A percentile compares a stretch with the other conserved stretches of the same genome.
Evolutionary conservation across 2,329 filamentous ascomycete genomes (phyloP).

Genomic region (Plenodomus biglobosus): DNA sequence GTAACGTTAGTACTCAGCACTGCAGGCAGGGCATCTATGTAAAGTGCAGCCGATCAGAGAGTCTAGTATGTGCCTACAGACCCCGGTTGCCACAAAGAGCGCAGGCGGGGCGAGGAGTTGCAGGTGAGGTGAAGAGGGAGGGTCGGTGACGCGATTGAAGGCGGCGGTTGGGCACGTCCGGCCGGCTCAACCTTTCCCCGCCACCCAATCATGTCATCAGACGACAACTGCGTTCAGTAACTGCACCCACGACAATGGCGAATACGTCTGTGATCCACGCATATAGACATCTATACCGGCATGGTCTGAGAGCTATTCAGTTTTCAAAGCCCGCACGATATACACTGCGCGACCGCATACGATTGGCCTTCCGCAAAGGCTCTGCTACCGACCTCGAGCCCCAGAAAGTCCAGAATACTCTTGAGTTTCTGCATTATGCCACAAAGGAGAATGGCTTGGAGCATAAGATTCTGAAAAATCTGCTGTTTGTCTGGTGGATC

Average conservation of each 20-base stretch:
- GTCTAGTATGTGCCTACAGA: conserved; percentile 23
- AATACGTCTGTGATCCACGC: conserved; percentile 58
- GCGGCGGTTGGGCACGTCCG: not conserved
- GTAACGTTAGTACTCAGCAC: conserved; percentile 4
- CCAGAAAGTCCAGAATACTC: conserved; percentile 62
- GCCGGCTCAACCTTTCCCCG: conserved; percentile 19
- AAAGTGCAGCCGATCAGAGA: conserved; percentile 9
- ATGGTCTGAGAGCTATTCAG: conserved; percentile 68
- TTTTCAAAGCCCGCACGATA: conserved; percentile 70
- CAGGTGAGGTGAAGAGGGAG: conserved; percentile 12
- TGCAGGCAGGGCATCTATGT: conserved; percentile 14
- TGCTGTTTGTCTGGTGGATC: conserved; percentile 56
- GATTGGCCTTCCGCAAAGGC: conserved; percentile 45
- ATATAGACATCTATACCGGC: conserved; percentile 71
- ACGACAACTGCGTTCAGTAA: not conserved
- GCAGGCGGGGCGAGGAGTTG: conserved; percentile 21
- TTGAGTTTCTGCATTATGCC: conserved; percentile 70
- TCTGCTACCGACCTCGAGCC: conserved; percentile 36
- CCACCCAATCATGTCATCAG: conserved; percentile 8
- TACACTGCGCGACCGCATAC: conserved; percentile 57
- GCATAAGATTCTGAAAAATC: conserved; percentile 70
- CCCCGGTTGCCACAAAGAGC: conserved; percentile 19
- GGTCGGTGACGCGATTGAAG: conserved; percentile 7
- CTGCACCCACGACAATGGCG: conserved; percentile 26
- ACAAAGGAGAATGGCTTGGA: conserved; percentile 66